Percentiles rank a stretch among this genome's conserved stretches.
phyloP scores from a whole-genome alignment of 345 rosid species.

The Populus nigra region DNA sequence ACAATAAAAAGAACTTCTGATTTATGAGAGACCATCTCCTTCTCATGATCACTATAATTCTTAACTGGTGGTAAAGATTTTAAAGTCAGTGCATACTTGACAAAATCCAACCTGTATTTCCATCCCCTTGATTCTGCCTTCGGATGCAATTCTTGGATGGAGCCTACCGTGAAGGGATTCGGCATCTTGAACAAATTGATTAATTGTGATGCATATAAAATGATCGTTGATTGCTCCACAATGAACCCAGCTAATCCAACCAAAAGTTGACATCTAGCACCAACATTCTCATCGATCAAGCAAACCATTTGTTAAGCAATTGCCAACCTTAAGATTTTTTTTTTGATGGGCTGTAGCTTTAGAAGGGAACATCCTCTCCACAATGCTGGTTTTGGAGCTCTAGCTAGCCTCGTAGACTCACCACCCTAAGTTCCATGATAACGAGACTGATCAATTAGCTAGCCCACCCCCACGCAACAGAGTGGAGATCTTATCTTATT shows the following conservation, averaged over 20 bases:
- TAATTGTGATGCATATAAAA: background rate
- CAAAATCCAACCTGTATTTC: background rate
- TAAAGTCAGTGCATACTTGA: background rate
- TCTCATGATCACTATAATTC: too few relatives aligned
- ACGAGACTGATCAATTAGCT: background rate
- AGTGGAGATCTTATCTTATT: background rate
- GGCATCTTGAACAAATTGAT: background rate
- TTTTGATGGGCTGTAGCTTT: constrained; percentile 14
- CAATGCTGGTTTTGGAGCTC: constrained; percentile 20
- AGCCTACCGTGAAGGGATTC: background rate
- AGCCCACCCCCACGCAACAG: background rate
- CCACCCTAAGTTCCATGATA: background rate
- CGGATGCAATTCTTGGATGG: background rate
- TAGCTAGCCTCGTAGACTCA: background rate
- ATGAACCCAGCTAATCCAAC: background rate
- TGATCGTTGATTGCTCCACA: background rate
- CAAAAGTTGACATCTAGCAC: constrained; percentile 1
- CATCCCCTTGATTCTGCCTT: background rate
- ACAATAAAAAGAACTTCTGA: too few relatives aligned
- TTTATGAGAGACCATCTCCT: too few relatives aligned
- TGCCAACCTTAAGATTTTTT: constrained; percentile 17
- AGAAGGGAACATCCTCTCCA: constrained; percentile 36
- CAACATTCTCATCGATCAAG: constrained; percentile 32
- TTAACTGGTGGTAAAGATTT: background rate
- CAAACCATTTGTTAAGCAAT: background rate